Evolutionary conservation across 202 grass and related monocot genomes (phyloP), one percentile per base, ranked within the genome.

Genomic region (Zizania palustris): DNA sequence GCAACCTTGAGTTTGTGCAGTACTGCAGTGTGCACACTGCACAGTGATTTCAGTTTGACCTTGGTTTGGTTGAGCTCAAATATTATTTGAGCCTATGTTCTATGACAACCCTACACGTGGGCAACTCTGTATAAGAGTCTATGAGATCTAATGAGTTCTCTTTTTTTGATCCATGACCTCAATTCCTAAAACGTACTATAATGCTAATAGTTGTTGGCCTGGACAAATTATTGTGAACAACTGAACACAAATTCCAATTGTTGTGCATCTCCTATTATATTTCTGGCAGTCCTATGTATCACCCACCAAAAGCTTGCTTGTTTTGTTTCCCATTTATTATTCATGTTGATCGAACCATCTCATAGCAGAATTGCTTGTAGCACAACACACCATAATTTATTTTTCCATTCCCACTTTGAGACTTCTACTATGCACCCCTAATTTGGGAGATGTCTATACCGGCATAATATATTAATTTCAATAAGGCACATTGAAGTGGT

Each of bases 211-310:
- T 36, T 37, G 21, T 37, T 36, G 13, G 36, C 45, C 45, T 37
- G 8, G 14, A 16, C 16, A 7, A 53, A 69, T 69, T 35, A 45
- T 69, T 35, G 34, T 49, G 44, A 51, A n/a, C n/a, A n/a, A n/a
- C n/a, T n/a, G n/a, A n/a, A 50, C 36, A 13, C 45, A 69, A 66
- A 69, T 51, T 50, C 6, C 22, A 48, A 51, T 34, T 36, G 7
- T 48, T 34, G 20, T 44, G 22, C 45, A 69, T 69, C 14, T 55
- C 45, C 49, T 72, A 49, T 39, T 55, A 72, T 71, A 49, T 9
- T 10, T 54, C 15, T 53, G 28, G 45, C 15, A 71, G 9, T 38
- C 22, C 4, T 9, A 36, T 16, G 16, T 49, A 50, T 51, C 4
- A 16, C 9, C 48, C 2, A 11, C 33, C 5, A 71, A 36, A 54